A percentile compares a stretch with the other conserved stretches of the same genome.
Conservation (phyloP, 2,329 filamentous ascomycete genomes). For the Periconia digitata region DNA sequence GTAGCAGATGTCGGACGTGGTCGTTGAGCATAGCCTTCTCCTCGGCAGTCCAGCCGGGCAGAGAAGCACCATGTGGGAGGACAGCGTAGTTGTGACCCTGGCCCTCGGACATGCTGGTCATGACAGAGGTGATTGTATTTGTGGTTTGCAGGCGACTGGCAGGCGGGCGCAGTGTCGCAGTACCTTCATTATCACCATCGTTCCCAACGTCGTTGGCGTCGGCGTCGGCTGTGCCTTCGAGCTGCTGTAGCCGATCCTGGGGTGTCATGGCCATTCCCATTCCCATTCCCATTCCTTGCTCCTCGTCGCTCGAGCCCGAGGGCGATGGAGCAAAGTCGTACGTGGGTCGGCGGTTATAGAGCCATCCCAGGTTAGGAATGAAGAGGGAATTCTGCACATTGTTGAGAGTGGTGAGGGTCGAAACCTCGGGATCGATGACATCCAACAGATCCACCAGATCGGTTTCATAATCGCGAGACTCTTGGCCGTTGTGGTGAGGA, state of each 20-base stretch:
- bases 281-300: slow-evolving; percentile 14
- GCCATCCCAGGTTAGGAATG: slow-evolving; percentile 73
- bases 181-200: slow-evolving; percentile 19
- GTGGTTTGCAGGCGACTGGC: slow-evolving; percentile 15
- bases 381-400: slow-evolving; percentile 94
- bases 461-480: slow-evolving; percentile 54
- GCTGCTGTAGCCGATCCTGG: slow-evolving; percentile 8
- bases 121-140: slow-evolving; percentile 35
- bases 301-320: slow-evolving; percentile 32
- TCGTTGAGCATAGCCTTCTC: slow-evolving; percentile 79
- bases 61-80: slow-evolving; percentile 69
- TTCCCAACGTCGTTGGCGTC: slow-evolving; percentile 5
- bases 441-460: slow-evolving; percentile 69
- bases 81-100: slow-evolving; percentile 76
- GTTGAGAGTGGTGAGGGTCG: slow-evolving; percentile 78
- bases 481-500: slow-evolving; percentile 4
- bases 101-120: slow-evolving; percentile 48
- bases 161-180: slow-evolving; percentile 11
- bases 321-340: slow-evolving; percentile 66
- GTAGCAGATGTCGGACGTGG: slow-evolving; percentile 82
- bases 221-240: not conserved
- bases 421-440: slow-evolving; percentile 77
- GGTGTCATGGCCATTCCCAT: no score
- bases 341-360: slow-evolving; percentile 75
- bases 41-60: slow-evolving; percentile 74